Evolutionary conservation across 2,329 filamentous ascomycete genomes (phyloP), one percentile per base, ranked within the genome.

Genomic region (Penicillium sclerotigenum): DNA sequence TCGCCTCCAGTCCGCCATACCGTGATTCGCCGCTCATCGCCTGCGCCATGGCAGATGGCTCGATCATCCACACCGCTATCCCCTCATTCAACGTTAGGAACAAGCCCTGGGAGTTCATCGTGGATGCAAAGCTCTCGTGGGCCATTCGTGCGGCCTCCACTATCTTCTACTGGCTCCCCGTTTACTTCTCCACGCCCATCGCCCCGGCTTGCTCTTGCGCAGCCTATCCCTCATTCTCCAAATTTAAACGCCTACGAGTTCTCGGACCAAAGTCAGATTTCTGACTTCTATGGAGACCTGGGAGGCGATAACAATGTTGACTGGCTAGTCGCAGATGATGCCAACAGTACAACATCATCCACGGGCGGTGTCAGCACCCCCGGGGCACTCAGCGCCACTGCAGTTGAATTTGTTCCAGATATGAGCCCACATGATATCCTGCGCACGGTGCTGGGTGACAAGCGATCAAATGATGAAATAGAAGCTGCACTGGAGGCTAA

Each of bases 361-460:
- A 81, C 88, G 16, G 91, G 87, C 62, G 86, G 84, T 33, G 81
- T 93, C 58, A 92, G 91, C 68, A 87, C 86, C 7, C 63, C 71
- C 10, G 73, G 64, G 64, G 84, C 82, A 36, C 83, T 95, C 59
- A 93, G 91, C 68, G 90, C 88, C 41, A 88, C 88, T 14, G 90
- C 90, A 5, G 88, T 92, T 24, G 91, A 97, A 72, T 97, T 85
- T 76, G 80, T 87, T 14, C 84, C 86, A 54, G 92, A 97, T 69
- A 97, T 99, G 93, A 95, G 90, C 56, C 93, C 94, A 0, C 96
- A 97, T 75, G 94, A 99, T 71, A 97, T 99, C 84, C 81, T 99
- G 54, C 89, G 94, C 59, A 97, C 93, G 6, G 95, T 99, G 38
- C 81, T 99, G 26, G 91, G 93, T 46, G 91, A 94, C 65, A 87